Base-by-base conservation (phyloP, 441 rosid genomes). In the Eruca vesicaria region DNA sequence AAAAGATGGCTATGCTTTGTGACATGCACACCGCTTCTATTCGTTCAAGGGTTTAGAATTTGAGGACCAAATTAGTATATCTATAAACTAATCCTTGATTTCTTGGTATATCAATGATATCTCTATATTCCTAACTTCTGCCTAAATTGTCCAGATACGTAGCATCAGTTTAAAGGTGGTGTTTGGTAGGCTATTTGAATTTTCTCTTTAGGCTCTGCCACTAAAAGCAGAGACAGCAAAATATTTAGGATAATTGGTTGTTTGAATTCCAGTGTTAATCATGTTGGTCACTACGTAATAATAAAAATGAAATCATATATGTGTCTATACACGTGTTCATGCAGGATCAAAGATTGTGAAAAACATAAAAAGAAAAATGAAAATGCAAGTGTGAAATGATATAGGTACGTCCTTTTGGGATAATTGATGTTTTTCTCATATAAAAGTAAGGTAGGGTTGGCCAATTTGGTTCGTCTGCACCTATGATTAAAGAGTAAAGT, bases 141-240 rank as follows among this genome's bases (percentile, higher is more conserved):
- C 69, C 63, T 72, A 72, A 15, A 28, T 56, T 73, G 66, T 56
- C 71, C 35, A 43, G 33, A 56, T 65, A 29, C 66, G 35, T 28
- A 56, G 58, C 41, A 65, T 8, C 58, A 41, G 67, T 56, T 65
- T 18, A 62, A 50, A 73, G 16, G 45, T 55, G 43, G 15, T 64
- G 20, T 64, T 55, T 64, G 57, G 64, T 73, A 16, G 64, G 32
- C 12, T 55, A 23, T 12, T 12, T 6, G 12, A 15, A 35, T 28
- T 19, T n/a, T 73, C 57, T 55, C 43, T 64, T 73, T 73, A 73
- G 43, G 23, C 33, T 16, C 15, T 73, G 77, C 33, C 62, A 57
- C n/a, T n/a, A n/a, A n/a, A n/a, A 73, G 35, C 71, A 41, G 66
- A 23, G 65, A 73, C 77, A 65, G 31, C 45, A 26, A 64, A 10